Evolutionary conservation across 2,329 filamentous ascomycete species (phyloP), one percentile per base, ranked within the genome.

Genomic region (Aspergillus sp.): DNA sequence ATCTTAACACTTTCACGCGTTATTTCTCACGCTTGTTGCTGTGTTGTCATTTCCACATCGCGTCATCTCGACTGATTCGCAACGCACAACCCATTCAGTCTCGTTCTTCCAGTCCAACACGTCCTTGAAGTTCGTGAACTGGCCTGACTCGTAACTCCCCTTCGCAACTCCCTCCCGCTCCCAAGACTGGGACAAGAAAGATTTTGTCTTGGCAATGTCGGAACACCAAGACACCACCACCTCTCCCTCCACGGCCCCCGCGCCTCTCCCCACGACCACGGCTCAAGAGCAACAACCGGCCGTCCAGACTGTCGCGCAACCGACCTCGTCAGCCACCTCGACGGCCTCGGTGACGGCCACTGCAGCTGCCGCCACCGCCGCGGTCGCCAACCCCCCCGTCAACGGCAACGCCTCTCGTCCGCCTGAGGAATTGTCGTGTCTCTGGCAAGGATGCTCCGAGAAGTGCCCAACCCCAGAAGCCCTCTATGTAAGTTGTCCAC

Each of bases 401-500:
- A 73, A 68, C 53, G 67, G 64, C 42, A 66, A 53, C 40, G 48
- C 54, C 41, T 60, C 61, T 47, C 57, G 54, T 47, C 60, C 53
- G 47, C 61, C 66, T 29, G 75, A 77, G 49, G 71, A 74, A 47
- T 65, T 78, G 50, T 66, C 71, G 38, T 87, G 84, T 60, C 81
- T 85, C 72, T 87, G 84, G 84, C 77, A 80, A 60, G 80, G 78
- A 58, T 87, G 84, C 64, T 78, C 80, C 60, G 84, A 87, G 63
- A 79, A 82, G 58, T 79, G 76, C 60, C 71, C 81, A 32, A 80
- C 78, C 34, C 76, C 84, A 7, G 83, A 86, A 65, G 71, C 79
- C 47, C 82, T 87, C 64, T 87, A 87, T 69, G 84, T 86, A 78
- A 75, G 71, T 61, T n/a, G 3, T 19, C 49, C 42, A 14, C 46